Conservation (phyloP, 257 asterid species). For the Nicotiana tomentosiformis region DNA sequence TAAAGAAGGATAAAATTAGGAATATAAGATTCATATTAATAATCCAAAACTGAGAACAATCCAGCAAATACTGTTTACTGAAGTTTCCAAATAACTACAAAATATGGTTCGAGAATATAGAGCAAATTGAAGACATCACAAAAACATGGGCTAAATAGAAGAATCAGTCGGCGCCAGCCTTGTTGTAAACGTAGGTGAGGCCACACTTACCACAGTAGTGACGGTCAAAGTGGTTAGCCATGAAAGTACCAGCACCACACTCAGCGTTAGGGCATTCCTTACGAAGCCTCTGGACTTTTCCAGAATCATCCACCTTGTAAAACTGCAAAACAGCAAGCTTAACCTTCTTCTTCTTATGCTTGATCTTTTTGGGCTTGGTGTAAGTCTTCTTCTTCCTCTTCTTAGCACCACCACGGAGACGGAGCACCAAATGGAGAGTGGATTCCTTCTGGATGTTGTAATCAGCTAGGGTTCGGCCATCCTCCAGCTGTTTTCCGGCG, state of each 20-base stretch:
- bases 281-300: neutral
- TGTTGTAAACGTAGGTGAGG: constrained; percentile 6
- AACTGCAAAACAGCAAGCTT: constrained; percentile 7
- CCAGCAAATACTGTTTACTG: neutral
- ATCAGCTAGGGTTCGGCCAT: neutral
- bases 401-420: constrained; percentile 3
- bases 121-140: neutral
- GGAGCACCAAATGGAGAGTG: constrained; percentile 3
- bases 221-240: constrained; percentile 11
- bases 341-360: constrained; percentile 10
- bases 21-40: neutral
- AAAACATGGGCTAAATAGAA: neutral
- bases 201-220: constrained; percentile 14
- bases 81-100: no score
- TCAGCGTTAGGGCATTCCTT: constrained; percentile 8
- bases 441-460: constrained; percentile 8
- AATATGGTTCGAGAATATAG: no score
- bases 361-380: constrained; percentile 9
- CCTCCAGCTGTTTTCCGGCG: constrained; percentile 4
- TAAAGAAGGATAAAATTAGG: neutral
- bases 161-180: neutral
- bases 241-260: constrained; percentile 10
- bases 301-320: constrained; percentile 9
- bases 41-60: neutral
- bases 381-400: constrained; percentile 14